Base-by-base conservation (phyloP, 2,329 filamentous ascomycete species). In the Colletotrichum sp. region DNA sequence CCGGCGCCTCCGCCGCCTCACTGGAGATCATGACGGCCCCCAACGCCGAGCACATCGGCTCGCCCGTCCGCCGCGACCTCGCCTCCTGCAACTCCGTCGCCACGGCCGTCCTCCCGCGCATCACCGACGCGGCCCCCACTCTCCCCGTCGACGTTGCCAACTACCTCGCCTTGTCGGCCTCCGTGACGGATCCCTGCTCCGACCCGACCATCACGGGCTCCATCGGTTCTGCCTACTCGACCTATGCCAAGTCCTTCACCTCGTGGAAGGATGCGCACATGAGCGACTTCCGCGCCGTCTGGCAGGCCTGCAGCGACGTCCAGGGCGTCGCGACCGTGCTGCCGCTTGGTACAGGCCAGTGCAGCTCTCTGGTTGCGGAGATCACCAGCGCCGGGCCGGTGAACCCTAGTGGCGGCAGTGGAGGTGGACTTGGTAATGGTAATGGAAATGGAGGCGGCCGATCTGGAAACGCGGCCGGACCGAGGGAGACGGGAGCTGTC, bases 261-360 rank as follows among this genome's bases (percentile, higher is more conserved):
- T 79, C 78, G 64, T 83, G 80, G 80, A 78, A 79, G 38, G 55
- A 62, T 0, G 77, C 76, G 10, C 74, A 80, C 28, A 72, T 61
- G 32, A 73, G 68, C 4, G 78, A 76, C 1, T 38, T 81, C 21
- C 76, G 75, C 6, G 76, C 76, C 48, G 61, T 83, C 7, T 30
- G 79, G 36, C 70, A 78, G 1, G 81, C 81, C 10, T 83, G 81
- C 71, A 80, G 76, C 69, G 81, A 83, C n/a, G 80, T 82, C 12
- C 80, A 80, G 24, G 79, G 73, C 16, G 56, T 76, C 15, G 61
- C 52, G 24, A 70, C 71, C 9, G 38, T 77, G 1, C 7, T 77
- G 34, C 76, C 76, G 9, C 43, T 74, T 6, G 75, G 72, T 0
- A 60, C 73, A 0, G 65, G 60, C 10, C 66, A 71, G 65, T 77